Evolutionary conservation across 352 stramenopile species (phyloP), one percentile per base, ranked within the genome.

Genomic region (Phytopythium oedochilum): DNA sequence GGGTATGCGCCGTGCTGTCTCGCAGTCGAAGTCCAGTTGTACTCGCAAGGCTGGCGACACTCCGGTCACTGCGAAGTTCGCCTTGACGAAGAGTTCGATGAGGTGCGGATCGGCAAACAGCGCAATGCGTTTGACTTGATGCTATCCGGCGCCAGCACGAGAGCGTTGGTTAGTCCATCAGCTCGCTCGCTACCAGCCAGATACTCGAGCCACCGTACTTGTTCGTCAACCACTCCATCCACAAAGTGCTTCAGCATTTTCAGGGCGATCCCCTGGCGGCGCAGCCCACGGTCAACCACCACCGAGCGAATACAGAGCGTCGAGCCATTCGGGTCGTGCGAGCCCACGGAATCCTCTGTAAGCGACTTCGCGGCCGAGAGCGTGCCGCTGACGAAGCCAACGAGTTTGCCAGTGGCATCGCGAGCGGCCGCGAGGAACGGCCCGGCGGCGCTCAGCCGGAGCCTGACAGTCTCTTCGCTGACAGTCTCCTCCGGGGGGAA

Each of bases 301-400:
- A 98, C 88, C 29, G 76, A 94, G 71, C 97, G 91, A 70, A 98
- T 95, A 39, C 82, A 94, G 4, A 98, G 72, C 49, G 85, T 70
- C 7, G 61, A 53, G 29, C 89, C 90, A 1, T 59, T 47, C 5
- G 90, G 63, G 48, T 94, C 75, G 62, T 98, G 93, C 29, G 61
- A 56, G 23, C 68, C 72, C 77, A 97, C 95, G 12, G 73, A 74
- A 26, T 90, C 73, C 23, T 91, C 73, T 8, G 70, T 68, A 35
- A 97, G 80, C 14, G 75, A 63, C 5, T 74, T 40, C 43, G 68
- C 78, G 14, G 55, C 44, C n/a, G 63, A 73, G 23, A 92, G 71
- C 38, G 89, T 97, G 55, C 72, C 76, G 63, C 89, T 96, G 52
- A 98, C 79, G 68, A 96, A 98, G 5, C 92, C 92, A 20, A 97